Percentiles rank a stretch among this genome's conserved stretches.
Evolutionary conservation across 495 filamentous ascomycete genomes (phyloP).

Genomic region (Penicillium coffeae): DNA sequence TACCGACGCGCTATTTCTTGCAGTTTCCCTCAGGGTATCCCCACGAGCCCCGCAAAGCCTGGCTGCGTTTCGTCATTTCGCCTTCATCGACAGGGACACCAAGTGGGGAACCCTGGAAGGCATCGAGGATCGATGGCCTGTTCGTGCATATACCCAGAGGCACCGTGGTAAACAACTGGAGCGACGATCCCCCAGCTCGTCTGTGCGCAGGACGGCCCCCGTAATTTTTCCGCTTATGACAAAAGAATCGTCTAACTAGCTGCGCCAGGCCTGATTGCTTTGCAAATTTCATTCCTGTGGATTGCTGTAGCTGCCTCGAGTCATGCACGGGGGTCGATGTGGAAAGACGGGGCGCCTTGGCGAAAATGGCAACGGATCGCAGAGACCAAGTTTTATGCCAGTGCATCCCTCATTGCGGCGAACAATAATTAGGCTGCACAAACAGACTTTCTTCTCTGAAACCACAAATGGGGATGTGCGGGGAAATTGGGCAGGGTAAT

Average conservation of each 20-base stretch:
- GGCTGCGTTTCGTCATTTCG: constrained; percentile 6
- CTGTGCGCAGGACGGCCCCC: constrained; percentile 12
- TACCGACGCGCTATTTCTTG: background rate
- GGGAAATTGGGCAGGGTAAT: constrained; percentile 11
- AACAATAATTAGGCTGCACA: background rate
- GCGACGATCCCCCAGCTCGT: constrained; percentile 17
- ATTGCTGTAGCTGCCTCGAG: no score
- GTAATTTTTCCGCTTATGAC: constrained; percentile 33
- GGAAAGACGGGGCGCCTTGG: no score
- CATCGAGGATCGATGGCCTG: background rate
- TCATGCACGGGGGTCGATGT: no score
- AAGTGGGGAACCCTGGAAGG: constrained; percentile 8
- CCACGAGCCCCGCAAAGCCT: background rate
- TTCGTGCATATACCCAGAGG: constrained; percentile 9
- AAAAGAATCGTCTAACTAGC: no score
- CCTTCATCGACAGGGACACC: constrained; percentile 11
- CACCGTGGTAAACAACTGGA: constrained; percentile 9
- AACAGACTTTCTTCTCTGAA: no score
- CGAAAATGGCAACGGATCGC: no score
- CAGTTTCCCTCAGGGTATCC: background rate
- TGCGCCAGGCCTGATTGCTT: no score
- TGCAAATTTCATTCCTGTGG: no score
- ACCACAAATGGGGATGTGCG: constrained; percentile 9
- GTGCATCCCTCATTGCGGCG: constrained; percentile 1
- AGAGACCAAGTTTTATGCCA: no score